Evolutionary conservation across 108 stramenopile species (phyloP), one percentile per base, ranked within the genome.

Genomic region (Epithemia pelagica): DNA sequence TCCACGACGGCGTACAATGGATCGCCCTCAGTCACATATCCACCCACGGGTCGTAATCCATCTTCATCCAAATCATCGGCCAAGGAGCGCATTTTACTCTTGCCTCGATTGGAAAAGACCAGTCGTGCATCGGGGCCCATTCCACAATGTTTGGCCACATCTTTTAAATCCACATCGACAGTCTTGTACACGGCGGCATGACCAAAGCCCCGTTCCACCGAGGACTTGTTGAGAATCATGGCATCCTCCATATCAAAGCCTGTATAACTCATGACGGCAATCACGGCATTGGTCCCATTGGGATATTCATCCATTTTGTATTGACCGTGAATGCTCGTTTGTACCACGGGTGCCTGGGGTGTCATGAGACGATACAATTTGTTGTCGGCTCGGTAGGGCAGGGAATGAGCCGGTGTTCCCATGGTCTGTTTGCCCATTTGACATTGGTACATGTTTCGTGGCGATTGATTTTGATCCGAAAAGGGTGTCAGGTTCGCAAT

Each of bases 341-440:
- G 96, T n/a, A 97, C 97, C 28, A 99, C 69, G 8, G 99, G 96
- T 2, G 96, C 95, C 68, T 99, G 97, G 2, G 96, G 95, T 46
- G 79, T 97, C 72, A 91, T 89, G 3, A 98, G 81, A 55, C 87
- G 85, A 73, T 96, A 98, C 54, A 98, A 58, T 69, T 99, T 99
- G 78, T 95, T 98, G 73, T 99, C 99, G 21, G 95, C 73, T 58
- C 97, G 80, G 54, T 91, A 91, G 1, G 91, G 89, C 32, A 95
- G 61, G 31, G 95, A 94, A 70, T 97, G 97, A 24, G 85, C 84
- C 10, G 99, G 96, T 18, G 98, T 97, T 25, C 99, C 99, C 98
- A 99, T 98, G 5, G 99, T 99, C 70, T 99, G 99, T 76, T 99
- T 99, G 21, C 95, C 99, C 99, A 99, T 99, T 80, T 99, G 99